Base-by-base conservation (phyloP, 768 basidiomycete genomes). In the Gymnopilus junonius region DNA sequence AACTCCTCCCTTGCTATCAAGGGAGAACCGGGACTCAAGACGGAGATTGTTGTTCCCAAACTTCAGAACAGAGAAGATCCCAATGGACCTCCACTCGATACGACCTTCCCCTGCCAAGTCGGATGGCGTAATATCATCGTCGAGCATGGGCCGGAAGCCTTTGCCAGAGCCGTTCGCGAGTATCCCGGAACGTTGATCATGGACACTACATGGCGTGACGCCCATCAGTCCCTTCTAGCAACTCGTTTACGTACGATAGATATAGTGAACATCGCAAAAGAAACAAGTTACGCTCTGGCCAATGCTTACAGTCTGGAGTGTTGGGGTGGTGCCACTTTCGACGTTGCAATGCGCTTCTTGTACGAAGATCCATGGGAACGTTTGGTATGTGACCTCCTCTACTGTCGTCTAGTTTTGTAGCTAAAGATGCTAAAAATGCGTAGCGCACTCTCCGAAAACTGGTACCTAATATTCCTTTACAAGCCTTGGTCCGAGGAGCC, bases 331-430 rank as follows among this genome's bases (percentile, higher is more conserved):
- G 96, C 97, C 37, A 99, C 97, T 2, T 99, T 99, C 73, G 97
- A 99, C 76, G 97, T 99, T 55, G 93, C 97, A 23, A 97, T 98
- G 95, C 91, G 97, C 48, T 99, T 99, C 90, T 79, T 99, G 75
- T 99, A 99, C 75, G 97, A 99, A 76, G 97, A 99, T 77, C 97
- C 97, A 69, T 99, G 97, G 97, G 97, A 99, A 75, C 89, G 97
- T 67, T 80, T 99, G 79, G 93, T 94, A 67, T 54, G 88, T 77
- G 17, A 57, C 21, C 40, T 20, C 17, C 1, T 37, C 8, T 17
- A 23, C 40, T 4, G n/a, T n/a, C 35, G 14, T 37, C 1, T 15
- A 12, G 14, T 39, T n/a, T 27, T 29, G 17, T 27, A 11, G 25
- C 4, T n/a, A n/a, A n/a, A n/a, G n/a, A n/a, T n/a, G n/a, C 54